A percentile compares a stretch with the other conserved stretches of the same genome.
Conservation (phyloP, 176 grass and related monocot species). For the Coix lacrymajobi region DNA sequence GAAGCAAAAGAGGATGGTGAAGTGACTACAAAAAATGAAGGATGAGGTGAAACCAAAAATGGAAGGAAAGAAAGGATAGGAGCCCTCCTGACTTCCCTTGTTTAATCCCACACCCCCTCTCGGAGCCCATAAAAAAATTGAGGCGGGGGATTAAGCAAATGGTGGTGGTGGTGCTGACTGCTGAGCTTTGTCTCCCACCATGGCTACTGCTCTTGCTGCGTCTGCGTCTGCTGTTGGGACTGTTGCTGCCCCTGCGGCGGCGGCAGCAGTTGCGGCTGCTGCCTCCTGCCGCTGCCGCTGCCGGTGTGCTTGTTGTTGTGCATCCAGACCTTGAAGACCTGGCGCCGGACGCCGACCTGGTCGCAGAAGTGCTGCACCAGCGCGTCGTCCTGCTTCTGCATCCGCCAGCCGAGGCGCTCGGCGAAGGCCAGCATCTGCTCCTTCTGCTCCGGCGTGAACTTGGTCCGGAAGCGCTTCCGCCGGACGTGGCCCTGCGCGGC, state of each 20-base stretch:
- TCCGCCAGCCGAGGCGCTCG: constrained; percentile 63
- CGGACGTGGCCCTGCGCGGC: background rate
- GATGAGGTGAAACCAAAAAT: background rate
- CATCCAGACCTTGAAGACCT: constrained; percentile 96
- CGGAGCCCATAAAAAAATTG: constrained; percentile 28
- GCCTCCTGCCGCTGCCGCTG: constrained; percentile 33
- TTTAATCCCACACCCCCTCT: constrained; percentile 20
- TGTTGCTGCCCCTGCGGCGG: too few species aligned
- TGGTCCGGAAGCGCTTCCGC: constrained; percentile 66
- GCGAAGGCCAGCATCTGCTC: constrained; percentile 73
- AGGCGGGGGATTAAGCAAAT: constrained; percentile 30
- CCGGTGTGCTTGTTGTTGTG: constrained; percentile 88
- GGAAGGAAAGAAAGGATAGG: background rate
- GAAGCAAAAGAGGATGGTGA: constrained; percentile 9
- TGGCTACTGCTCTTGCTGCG: constrained; percentile 32
- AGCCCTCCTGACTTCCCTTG: background rate
- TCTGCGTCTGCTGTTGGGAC: too few species aligned
- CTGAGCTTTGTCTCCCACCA: constrained; percentile 23
- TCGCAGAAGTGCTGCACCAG: constrained; percentile 53
- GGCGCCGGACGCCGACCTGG: constrained; percentile 43
- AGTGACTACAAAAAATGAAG: constrained; percentile 17
- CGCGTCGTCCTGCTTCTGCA: constrained; percentile 59
- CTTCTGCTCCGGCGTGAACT: constrained; percentile 70
- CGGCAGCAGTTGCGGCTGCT: background rate
- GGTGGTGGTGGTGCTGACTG: background rate